Conservation (phyloP, 768 basidiomycete genomes). For the Lactifluus hygrophoroides region DNA sequence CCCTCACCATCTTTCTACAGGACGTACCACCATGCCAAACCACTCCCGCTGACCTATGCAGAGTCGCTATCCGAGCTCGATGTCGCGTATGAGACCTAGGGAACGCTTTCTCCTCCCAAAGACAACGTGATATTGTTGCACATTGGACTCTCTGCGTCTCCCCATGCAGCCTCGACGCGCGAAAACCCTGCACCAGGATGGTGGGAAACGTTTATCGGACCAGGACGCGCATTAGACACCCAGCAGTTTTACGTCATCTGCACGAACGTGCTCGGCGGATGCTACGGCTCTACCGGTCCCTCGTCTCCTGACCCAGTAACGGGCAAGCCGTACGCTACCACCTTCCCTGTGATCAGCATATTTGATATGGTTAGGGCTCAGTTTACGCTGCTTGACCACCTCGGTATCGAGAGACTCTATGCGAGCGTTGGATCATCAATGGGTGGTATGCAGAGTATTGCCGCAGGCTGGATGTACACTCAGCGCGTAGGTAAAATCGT, state of each 20-base stretch:
- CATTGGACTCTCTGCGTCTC: constrained; percentile 92
- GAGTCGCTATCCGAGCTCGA: constrained; percentile 59
- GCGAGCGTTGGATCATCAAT: constrained; percentile 93
- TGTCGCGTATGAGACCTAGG: constrained; percentile 98
- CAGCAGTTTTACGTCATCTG: constrained; percentile 88
- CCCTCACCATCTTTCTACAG: constrained; percentile 70
- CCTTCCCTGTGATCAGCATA: constrained; percentile 85
- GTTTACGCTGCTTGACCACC: constrained; percentile 73
- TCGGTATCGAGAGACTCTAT: constrained; percentile 78
- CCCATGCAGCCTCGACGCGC: constrained; percentile 81
- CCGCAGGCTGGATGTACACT: constrained; percentile 89
- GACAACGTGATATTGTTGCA: constrained; percentile 94
- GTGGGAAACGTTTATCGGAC: constrained; percentile 99
- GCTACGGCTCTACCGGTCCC: constrained; percentile 96
- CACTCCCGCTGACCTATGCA: constrained; percentile 57
- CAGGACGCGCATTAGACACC: constrained; percentile 90
- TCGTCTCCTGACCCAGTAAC: constrained; percentile 69
- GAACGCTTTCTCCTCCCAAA: constrained; percentile 61
- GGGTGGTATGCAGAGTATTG: constrained; percentile 98
- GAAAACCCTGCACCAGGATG: constrained; percentile 80
- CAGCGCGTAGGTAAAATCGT: constrained; percentile 84
- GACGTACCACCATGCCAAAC: constrained; percentile 50
- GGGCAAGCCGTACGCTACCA: constrained; percentile 72
- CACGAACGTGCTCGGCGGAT: constrained; percentile 94
- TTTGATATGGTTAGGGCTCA: constrained; percentile 98